phyloP scores from a whole-genome alignment of 257 asterid genomes.

The Coffea eugenioides region DNA sequence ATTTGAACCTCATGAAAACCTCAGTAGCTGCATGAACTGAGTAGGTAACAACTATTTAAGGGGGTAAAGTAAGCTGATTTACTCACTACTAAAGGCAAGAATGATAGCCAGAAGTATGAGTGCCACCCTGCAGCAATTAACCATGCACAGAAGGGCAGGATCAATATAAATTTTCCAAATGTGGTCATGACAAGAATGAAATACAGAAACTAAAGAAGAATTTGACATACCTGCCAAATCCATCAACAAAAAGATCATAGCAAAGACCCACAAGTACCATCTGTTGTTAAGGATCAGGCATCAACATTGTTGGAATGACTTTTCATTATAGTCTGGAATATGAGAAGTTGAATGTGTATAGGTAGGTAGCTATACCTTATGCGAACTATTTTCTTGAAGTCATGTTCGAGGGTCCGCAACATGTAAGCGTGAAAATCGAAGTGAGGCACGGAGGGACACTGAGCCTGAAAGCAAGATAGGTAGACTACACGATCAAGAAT shows the following conservation, averaged over 20 bases:
- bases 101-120: slow-evolving; percentile 85
- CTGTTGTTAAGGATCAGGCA: slow-evolving; percentile 40
- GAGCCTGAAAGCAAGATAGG: slow-evolving; percentile 41
- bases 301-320: background rate
- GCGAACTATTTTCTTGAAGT: slow-evolving; percentile 80
- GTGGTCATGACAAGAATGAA: background rate
- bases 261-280: slow-evolving; percentile 93
- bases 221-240: slow-evolving; percentile 63
- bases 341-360: background rate
- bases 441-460: slow-evolving; percentile 44
- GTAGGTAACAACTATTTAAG: background rate
- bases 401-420: slow-evolving; percentile 71
- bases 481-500: background rate
- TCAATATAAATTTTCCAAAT: background rate
- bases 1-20: background rate
- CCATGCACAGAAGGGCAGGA: background rate
- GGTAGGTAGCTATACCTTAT: slow-evolving; percentile 49
- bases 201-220: background rate
- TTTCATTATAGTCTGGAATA: no score
- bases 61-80: no score
- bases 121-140: slow-evolving; percentile 75
- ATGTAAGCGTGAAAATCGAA: slow-evolving; percentile 72
- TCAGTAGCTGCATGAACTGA: background rate
- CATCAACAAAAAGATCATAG: slow-evolving; percentile 68
- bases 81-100: slow-evolving; percentile 76